Conservation (phyloP, 2,329 filamentous ascomycete genomes). For the Dissoconium aciculare region DNA sequence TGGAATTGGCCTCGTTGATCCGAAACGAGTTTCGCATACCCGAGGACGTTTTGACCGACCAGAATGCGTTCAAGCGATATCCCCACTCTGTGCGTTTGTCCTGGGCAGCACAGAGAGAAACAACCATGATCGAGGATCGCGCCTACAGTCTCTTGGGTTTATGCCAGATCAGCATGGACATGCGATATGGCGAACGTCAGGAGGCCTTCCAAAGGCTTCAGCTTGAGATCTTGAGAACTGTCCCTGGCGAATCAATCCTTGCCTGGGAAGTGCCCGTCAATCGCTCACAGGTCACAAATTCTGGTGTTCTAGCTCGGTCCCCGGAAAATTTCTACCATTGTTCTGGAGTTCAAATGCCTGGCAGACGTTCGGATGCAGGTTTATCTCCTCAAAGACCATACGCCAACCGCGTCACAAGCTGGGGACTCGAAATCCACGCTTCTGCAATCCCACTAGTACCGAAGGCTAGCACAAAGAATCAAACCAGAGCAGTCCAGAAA, state of each 20-base stretch:
- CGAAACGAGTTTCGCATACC: neutral
- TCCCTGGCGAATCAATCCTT: neutral
- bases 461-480: too few species aligned
- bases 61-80: neutral
- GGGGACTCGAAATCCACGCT: neutral
- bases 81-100: neutral
- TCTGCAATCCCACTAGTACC: neutral
- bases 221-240: slow-evolving; percentile 2
- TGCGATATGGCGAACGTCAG: slow-evolving; percentile 5
- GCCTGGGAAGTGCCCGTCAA: too few species aligned
- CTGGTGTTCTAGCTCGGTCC: too few species aligned
- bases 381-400: too few species aligned
- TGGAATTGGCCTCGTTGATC: neutral
- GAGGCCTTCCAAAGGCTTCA: slow-evolving; percentile 8
- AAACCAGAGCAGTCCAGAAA: too few species aligned
- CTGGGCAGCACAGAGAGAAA: neutral
- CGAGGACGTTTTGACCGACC: neutral
- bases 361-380: too few species aligned
- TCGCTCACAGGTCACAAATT: too few species aligned
- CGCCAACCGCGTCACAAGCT: slow-evolving; percentile 2
- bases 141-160: slow-evolving; percentile 7
- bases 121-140: slow-evolving; percentile 3
- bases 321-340: too few species aligned
- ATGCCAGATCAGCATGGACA: slow-evolving; percentile 6
- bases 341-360: too few species aligned